A percentile compares a stretch with the other conserved stretches of the same genome.
Evolutionary conservation across 352 stramenopile species (phyloP).

Genomic region (Pilasporangium apinafurcum): DNA sequence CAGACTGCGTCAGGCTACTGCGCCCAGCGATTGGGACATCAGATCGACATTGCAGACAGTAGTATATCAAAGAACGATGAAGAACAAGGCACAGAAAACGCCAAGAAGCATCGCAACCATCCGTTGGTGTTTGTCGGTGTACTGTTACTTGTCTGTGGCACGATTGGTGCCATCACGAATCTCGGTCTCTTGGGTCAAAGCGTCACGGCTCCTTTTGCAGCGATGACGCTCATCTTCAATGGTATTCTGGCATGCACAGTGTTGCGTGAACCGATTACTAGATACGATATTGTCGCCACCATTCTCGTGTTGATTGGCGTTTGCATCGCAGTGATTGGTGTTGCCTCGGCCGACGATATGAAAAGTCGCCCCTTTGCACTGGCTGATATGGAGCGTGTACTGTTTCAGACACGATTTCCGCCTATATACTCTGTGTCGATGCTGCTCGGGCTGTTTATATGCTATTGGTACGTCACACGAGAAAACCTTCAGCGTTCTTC

Average conservation of each 20-base stretch:
- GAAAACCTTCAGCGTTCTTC: constrained; percentile 4
- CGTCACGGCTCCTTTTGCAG: constrained; percentile 26
- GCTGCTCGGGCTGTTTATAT: constrained; percentile 6
- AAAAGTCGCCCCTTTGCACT: constrained; percentile 12
- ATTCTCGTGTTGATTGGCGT: constrained; percentile 26
- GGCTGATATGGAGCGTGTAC: constrained; percentile 12
- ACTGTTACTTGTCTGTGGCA: constrained; percentile 21
- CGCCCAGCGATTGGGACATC: constrained; percentile 21
- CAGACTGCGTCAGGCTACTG: constrained; percentile 31
- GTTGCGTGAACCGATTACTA: constrained; percentile 19
- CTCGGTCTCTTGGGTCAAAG: constrained; percentile 29
- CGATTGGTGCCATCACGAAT: constrained; percentile 25
- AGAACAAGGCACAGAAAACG: no score
- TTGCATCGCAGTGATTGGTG: constrained; percentile 18
- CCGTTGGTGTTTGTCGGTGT: constrained; percentile 21
- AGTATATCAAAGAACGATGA: no score
- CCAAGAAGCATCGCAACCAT: neutral
- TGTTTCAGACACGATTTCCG: constrained; percentile 14
- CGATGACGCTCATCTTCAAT: constrained; percentile 34
- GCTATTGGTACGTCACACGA: constrained; percentile 8
- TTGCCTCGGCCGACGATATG: constrained; percentile 13
- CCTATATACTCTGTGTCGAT: constrained; percentile 15
- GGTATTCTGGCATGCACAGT: constrained; percentile 19
- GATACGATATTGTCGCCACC: constrained; percentile 20
- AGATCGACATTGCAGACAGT: no score